phyloP scores from a whole-genome alignment of 2,329 filamentous ascomycete species.

The Furcasterigmium furcatum region DNA sequence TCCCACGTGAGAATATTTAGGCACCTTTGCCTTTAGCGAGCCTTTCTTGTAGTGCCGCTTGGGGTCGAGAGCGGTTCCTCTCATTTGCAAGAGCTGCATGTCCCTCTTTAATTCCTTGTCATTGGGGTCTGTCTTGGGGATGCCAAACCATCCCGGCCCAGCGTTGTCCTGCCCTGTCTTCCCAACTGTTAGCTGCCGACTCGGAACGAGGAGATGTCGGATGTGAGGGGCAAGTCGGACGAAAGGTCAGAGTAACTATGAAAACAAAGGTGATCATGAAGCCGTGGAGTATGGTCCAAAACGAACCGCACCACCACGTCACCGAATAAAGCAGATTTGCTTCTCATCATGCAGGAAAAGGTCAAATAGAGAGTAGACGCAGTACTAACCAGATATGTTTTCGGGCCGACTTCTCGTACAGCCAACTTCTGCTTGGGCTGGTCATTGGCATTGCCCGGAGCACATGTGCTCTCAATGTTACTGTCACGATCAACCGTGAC shows the following conservation, averaged over 20 bases:
- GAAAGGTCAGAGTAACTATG: constrained; percentile 72
- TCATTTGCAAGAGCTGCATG: constrained; percentile 84
- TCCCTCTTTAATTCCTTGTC: constrained; percentile 83
- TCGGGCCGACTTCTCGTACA: constrained; percentile 10
- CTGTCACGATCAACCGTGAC: background rate
- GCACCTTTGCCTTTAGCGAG: constrained; percentile 63
- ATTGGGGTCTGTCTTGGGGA: constrained; percentile 82
- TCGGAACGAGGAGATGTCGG: constrained; percentile 14
- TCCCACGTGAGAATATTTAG: constrained; percentile 85
- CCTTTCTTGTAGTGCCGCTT: constrained; percentile 93
- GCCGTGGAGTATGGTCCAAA: constrained; percentile 47
- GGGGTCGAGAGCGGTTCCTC: constrained; percentile 75
- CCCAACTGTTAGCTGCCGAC: background rate
- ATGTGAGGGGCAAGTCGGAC: constrained; percentile 5
- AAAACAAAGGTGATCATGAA: constrained; percentile 48
- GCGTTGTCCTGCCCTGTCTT: constrained; percentile 51
- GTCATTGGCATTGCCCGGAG: background rate
- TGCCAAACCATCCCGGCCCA: constrained; percentile 80
- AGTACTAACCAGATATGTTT: constrained; percentile 7
- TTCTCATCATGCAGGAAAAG: constrained; percentile 33
- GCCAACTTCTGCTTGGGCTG: constrained; percentile 4
- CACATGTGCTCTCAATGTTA: background rate
- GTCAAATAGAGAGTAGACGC: background rate
- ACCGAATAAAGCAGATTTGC: constrained; percentile 21
- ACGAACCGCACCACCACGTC: constrained; percentile 29